Conservation (phyloP, 768 basidiomycete genomes). For the Boletus reticuloceps region DNA sequence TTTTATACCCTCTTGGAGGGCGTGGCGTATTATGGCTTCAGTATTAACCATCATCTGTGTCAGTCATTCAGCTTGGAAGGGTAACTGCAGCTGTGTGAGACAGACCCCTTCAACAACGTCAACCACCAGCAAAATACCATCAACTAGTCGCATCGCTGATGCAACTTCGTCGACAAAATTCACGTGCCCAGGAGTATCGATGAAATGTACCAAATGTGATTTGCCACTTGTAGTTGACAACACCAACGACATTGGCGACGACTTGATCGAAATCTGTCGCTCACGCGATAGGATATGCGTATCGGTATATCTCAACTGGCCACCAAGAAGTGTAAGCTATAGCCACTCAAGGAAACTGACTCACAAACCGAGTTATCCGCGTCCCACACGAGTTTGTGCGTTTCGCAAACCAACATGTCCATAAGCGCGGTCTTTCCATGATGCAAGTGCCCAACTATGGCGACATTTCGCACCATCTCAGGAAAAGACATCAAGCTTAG, state of each 20-base stretch:
- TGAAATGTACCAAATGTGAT: conserved; percentile 88
- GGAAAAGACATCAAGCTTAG: conserved; percentile 89
- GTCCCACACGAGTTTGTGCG: conserved; percentile 93
- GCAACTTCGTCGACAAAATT: conserved; percentile 99
- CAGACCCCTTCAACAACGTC: conserved; percentile 98
- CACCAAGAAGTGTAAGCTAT: conserved; percentile 18
- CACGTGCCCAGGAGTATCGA: conserved; percentile 97
- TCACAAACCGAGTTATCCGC: conserved; percentile 78
- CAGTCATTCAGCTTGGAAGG: conserved; percentile 11
- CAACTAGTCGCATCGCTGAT: conserved; percentile 77
- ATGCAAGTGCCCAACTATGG: conserved; percentile 93
- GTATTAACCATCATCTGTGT: conserved; percentile 87
- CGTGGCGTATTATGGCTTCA: conserved; percentile 84
- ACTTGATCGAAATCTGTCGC: conserved; percentile 93
- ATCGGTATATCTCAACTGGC: conserved; percentile 91
- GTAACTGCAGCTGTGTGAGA: conserved; percentile 9
- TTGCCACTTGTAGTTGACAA: conserved; percentile 84
- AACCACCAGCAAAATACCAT: conserved; percentile 91
- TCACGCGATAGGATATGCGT: conserved; percentile 87
- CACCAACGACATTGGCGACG: conserved; percentile 93
- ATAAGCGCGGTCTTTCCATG: conserved; percentile 96
- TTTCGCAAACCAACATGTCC: conserved; percentile 97
- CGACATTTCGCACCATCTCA: conserved; percentile 94
- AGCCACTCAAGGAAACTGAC: conserved; percentile 8
- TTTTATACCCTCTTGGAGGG: conserved; percentile 84